Conservation (phyloP, 371 early-diverging fungal species). For the Mortierella sp. region DNA sequence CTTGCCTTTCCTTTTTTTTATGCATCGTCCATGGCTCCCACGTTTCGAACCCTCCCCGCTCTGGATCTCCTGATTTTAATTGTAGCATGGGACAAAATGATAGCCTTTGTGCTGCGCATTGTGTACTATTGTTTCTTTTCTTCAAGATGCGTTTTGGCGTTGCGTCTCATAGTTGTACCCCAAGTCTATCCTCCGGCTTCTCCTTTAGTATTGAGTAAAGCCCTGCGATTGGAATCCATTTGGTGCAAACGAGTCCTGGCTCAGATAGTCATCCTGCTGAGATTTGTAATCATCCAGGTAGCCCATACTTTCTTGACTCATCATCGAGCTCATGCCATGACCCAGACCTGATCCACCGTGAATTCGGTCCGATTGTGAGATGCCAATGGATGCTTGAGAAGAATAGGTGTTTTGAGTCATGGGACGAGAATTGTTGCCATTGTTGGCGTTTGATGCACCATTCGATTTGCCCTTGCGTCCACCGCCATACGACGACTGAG, state of each 20-base stretch:
- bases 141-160: not conserved
- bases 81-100: not conserved
- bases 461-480: constrained; percentile 39
- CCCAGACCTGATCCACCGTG: constrained; percentile 42
- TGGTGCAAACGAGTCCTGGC: constrained; percentile 60
- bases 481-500: constrained; percentile 66
- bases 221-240: constrained; percentile 61
- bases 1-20: not conserved
- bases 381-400: constrained; percentile 49
- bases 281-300: constrained; percentile 73
- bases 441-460: constrained; percentile 9
- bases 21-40: not conserved
- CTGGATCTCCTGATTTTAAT: not conserved
- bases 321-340: constrained; percentile 50
- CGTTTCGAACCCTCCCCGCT: not conserved
- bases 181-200: not conserved
- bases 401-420: constrained; percentile 56
- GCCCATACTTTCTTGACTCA: constrained; percentile 68
- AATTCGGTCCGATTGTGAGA: constrained; percentile 78
- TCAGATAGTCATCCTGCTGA: constrained; percentile 68
- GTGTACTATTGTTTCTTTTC: not conserved
- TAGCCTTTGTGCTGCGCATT: not conserved
- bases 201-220: constrained; percentile 65
- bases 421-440: constrained; percentile 30
- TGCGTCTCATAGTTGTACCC: not conserved